These are phyloP conservation scores for Clavispora vitiphila DNA, from an alignment of 805 yeast genomes.

Conservation along the genomic window DNA sequence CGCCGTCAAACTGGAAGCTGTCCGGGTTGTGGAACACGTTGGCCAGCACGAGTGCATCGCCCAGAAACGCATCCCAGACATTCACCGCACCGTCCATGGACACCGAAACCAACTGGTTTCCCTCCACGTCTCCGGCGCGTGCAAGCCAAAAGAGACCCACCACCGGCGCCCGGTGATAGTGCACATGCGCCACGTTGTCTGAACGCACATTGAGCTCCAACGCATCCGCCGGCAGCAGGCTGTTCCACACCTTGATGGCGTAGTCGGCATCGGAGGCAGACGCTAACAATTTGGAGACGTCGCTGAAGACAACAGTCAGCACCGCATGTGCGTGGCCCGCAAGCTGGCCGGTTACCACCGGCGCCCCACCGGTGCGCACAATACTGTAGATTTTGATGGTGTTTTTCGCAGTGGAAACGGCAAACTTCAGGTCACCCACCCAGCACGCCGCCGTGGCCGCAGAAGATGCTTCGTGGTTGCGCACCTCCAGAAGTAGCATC, in stretches of 20 bases:
- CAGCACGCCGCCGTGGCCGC: slow-evolving; percentile 55
- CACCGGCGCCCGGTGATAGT: slow-evolving; percentile 51
- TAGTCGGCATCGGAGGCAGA: slow-evolving; percentile 72
- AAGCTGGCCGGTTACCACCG: slow-evolving; percentile 25
- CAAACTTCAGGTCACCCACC: slow-evolving; percentile 66
- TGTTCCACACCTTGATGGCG: slow-evolving; percentile 69
- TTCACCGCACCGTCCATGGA: slow-evolving; percentile 70
- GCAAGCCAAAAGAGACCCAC: slow-evolving; percentile 53
- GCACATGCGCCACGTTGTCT: slow-evolving; percentile 10
- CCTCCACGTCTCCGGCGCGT: slow-evolving; percentile 14
- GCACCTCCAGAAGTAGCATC: slow-evolving; percentile 28
- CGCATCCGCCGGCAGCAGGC: slow-evolving; percentile 50
- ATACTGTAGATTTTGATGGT: slow-evolving; percentile 52
- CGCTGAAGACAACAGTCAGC: slow-evolving; percentile 51
- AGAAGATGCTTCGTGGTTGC: slow-evolving; percentile 10
- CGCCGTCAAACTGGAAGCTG: slow-evolving; percentile 17
- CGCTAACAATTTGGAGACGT: slow-evolving; percentile 49
- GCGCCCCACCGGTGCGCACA: slow-evolving; percentile 9
- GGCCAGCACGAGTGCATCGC: slow-evolving; percentile 31
- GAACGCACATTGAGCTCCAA: slow-evolving; percentile 25
- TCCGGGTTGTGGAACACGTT: slow-evolving; percentile 24
- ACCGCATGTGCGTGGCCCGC: slow-evolving; percentile 64
- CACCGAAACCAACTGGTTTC: slow-evolving; percentile 23
- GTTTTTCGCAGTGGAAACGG: slow-evolving; percentile 58
- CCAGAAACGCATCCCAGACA: slow-evolving; percentile 58